These are phyloP conservation scores for Gossypium mustelinum DNA, from an alignment of 345 rosid species.

Conservation along the genomic window DNA sequence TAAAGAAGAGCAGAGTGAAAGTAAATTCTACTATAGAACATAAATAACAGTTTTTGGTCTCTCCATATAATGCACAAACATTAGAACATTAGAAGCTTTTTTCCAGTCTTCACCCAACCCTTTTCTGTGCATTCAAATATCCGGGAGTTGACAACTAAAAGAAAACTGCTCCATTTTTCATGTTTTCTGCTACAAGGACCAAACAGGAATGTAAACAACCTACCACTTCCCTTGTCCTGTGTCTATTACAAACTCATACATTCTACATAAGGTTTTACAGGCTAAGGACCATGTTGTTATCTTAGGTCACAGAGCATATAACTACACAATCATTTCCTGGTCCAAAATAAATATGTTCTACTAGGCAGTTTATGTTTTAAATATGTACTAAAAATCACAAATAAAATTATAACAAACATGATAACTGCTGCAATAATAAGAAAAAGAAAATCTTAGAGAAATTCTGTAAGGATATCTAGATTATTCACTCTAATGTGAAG, in stretches of 20 bases:
- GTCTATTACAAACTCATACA: background rate
- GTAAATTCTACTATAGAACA: background rate
- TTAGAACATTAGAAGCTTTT: background rate
- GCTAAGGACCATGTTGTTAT: background rate
- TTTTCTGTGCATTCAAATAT: background rate
- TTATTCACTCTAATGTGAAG: background rate
- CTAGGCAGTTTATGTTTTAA: background rate
- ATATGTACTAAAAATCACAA: background rate
- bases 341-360: background rate
- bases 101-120: background rate
- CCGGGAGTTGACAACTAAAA: background rate
- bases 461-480: background rate
- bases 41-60: background rate
- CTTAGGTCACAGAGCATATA: background rate
- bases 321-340: background rate
- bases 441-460: background rate
- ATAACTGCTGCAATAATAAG: background rate
- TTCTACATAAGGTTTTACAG: constrained; percentile 3
- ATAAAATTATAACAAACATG: background rate
- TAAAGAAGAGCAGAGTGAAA: background rate
- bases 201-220: background rate
- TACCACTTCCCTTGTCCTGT: background rate
- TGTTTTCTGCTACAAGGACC: background rate
- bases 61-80: background rate
- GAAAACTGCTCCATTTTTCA: background rate